Percentiles rank a stretch among this genome's conserved stretches.
Conservation (phyloP, 2,329 filamentous ascomycete species). For the Hypoxylon sp. region DNA sequence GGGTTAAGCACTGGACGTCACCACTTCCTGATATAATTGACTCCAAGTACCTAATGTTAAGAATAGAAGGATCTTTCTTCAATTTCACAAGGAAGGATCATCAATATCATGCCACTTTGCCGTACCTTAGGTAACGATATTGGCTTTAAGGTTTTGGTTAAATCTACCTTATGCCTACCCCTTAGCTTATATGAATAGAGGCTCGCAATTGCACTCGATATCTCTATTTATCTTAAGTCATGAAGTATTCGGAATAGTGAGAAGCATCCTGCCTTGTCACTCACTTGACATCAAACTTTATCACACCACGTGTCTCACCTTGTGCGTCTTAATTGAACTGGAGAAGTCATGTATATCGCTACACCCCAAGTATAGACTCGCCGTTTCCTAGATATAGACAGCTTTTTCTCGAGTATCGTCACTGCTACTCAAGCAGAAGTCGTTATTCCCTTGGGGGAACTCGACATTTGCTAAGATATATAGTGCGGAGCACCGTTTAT, state of each 20-base stretch:
- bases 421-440: background rate
- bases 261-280: background rate
- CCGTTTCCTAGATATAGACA: background rate
- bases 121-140: background rate
- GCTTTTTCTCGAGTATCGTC: background rate
- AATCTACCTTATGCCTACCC: background rate
- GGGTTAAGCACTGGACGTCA: background rate
- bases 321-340: background rate
- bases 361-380: background rate
- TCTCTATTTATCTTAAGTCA: background rate
- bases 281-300: background rate
- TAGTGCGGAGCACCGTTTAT: background rate
- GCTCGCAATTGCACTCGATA: background rate
- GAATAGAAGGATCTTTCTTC: background rate
- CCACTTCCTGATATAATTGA: background rate
- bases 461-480: background rate
- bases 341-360: background rate
- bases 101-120: background rate
- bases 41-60: background rate
- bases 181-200: background rate
- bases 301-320: background rate
- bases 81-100: background rate
- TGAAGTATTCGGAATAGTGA: background rate
- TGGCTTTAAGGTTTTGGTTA: background rate
- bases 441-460: background rate